A percentile compares a stretch with the other conserved stretches of the same genome.
These are phyloP conservation scores for Fusarium torulosum DNA, from an alignment of 2,329 filamentous ascomycete species.

Conservation along the genomic window DNA sequence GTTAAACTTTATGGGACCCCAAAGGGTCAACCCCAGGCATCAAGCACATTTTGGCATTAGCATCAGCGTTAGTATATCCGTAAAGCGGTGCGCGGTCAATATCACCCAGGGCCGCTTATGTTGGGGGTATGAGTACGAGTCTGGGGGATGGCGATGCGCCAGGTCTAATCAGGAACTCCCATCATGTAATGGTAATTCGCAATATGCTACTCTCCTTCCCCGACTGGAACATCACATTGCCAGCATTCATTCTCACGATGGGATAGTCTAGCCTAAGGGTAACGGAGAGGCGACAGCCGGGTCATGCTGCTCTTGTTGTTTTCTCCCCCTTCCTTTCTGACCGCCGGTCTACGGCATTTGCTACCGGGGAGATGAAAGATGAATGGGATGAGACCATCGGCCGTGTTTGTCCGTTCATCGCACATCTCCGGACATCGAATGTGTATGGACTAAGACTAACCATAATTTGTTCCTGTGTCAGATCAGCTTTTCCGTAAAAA, in stretches of 20 bases:
- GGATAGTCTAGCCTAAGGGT: constrained; percentile 8
- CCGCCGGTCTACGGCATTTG: constrained; percentile 26
- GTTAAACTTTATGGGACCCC: constrained; percentile 31
- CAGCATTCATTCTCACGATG: constrained; percentile 17
- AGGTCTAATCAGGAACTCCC: constrained; percentile 35
- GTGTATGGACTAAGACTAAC: background rate
- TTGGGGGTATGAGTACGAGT: background rate
- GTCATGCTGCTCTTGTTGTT: background rate
- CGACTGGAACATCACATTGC: constrained; percentile 18
- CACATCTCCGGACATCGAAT: background rate
- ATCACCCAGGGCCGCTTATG: background rate
- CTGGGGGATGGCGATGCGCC: constrained; percentile 17
- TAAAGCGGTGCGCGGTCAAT: background rate
- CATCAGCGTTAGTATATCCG: constrained; percentile 19
- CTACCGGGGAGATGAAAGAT: background rate
- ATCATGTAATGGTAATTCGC: constrained; percentile 41
- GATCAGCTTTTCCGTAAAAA: constrained; percentile 7
- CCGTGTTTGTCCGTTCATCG: background rate
- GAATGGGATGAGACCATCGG: constrained; percentile 4
- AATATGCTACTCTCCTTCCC: constrained; percentile 22
- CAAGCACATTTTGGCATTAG: constrained; percentile 2
- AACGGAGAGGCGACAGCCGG: constrained; percentile 7
- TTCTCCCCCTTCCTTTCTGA: constrained; percentile 18
- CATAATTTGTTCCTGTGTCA: constrained; percentile 15
- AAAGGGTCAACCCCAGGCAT: background rate